These are phyloP conservation scores for Fonsecaea erecta DNA, from an alignment of 2,329 filamentous ascomycete species.

Conservation along the genomic window DNA sequence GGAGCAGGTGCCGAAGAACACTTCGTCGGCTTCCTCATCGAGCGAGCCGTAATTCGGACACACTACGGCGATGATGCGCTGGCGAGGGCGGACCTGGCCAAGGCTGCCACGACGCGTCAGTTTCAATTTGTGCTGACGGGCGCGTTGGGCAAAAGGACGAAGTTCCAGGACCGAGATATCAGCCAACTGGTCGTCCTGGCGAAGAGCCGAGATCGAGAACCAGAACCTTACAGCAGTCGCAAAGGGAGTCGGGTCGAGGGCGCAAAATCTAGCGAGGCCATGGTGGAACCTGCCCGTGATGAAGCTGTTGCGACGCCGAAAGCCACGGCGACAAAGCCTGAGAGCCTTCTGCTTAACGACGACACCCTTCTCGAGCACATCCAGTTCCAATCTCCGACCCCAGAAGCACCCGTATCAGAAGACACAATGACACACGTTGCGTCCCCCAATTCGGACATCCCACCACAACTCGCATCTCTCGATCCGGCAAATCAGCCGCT, in stretches of 20 bases:
- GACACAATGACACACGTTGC: slow-evolving; percentile 38
- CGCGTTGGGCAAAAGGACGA: slow-evolving; percentile 70
- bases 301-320: neutral
- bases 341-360: slow-evolving; percentile 80
- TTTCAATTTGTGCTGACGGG: slow-evolving; percentile 86
- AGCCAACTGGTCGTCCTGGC: slow-evolving; percentile 92
- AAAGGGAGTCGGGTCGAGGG: slow-evolving; percentile 25
- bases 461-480: slow-evolving; percentile 65
- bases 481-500: slow-evolving; percentile 81
- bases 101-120: slow-evolving; percentile 68
- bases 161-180: slow-evolving; percentile 53
- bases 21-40: slow-evolving; percentile 69
- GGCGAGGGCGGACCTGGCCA: slow-evolving; percentile 71
- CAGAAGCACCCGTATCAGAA: slow-evolving; percentile 27
- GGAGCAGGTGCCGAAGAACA: slow-evolving; percentile 39
- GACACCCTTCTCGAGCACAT: slow-evolving; percentile 91
- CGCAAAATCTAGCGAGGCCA: slow-evolving; percentile 28
- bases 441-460: slow-evolving; percentile 58
- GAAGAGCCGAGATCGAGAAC: slow-evolving; percentile 63
- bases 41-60: slow-evolving; percentile 81
- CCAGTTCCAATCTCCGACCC: slow-evolving; percentile 61
- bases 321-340: slow-evolving; percentile 55
- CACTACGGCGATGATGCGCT: slow-evolving; percentile 80
- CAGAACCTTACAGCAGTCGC: slow-evolving; percentile 27
- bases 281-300: slow-evolving; percentile 20